Percentiles rank a stretch among this genome's conserved stretches.
Evolutionary conservation across 331 rosid species (phyloP).

Genomic region (Quercus lobata): DNA sequence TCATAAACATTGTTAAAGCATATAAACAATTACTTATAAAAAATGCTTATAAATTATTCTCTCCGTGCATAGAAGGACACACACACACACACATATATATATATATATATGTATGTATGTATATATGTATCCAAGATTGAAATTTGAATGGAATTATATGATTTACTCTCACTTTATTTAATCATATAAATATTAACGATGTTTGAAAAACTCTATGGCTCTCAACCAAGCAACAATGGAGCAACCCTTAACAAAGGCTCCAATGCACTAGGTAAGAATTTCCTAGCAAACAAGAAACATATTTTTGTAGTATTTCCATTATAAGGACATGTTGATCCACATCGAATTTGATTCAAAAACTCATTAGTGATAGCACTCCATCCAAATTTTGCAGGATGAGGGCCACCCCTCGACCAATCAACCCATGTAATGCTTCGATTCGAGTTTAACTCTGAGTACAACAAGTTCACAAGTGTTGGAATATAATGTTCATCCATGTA

Average conservation of each 20-base stretch:
- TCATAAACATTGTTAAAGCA: too few relatives aligned
- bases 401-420: constrained; percentile 58
- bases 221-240: constrained; percentile 40
- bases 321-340: constrained; percentile 37
- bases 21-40: too few relatives aligned
- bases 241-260: constrained; percentile 42
- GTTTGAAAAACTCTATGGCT: constrained; percentile 7
- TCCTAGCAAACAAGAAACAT: constrained; percentile 62
- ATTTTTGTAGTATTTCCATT: constrained; percentile 36
- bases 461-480: constrained; percentile 42
- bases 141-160: too few relatives aligned
- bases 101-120: too few relatives aligned
- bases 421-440: constrained; percentile 48
- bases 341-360: constrained; percentile 41
- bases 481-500: constrained; percentile 61
- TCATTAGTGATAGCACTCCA: constrained; percentile 33
- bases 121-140: too few relatives aligned
- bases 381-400: constrained; percentile 44
- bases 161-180: background rate
- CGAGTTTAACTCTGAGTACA: constrained; percentile 20
- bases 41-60: too few relatives aligned
- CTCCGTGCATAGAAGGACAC: too few relatives aligned
- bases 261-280: constrained; percentile 44
- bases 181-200: background rate
- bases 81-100: too few relatives aligned